phyloP scores from a whole-genome alignment of 208 protist genomes.

The Acanthamoeba lenticulata region DNA sequence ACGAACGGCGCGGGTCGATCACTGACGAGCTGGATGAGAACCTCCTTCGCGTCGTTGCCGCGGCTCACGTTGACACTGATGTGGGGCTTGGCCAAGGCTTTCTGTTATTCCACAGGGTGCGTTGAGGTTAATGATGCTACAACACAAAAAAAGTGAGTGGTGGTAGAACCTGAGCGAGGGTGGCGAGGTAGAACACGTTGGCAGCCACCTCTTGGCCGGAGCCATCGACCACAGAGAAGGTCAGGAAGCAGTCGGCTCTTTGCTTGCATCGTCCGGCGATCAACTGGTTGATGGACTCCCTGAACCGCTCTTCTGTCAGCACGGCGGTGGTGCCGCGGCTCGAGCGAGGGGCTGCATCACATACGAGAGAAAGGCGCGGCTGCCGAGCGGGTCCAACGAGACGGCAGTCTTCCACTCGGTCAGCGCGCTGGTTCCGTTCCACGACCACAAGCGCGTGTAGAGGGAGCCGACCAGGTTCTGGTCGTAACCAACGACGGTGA shows the following conservation, averaged over 20 bases:
- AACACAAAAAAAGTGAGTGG: not conserved
- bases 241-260: constrained; percentile 12
- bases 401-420: not conserved
- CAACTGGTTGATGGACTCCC: not conserved
- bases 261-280: not conserved
- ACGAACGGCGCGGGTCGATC: not conserved
- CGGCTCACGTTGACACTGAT: not conserved
- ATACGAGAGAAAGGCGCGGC: not conserved
- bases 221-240: not conserved
- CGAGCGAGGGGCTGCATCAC: not conserved
- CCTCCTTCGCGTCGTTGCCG: not conserved
- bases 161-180: not conserved
- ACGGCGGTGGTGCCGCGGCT: too few relatives aligned
- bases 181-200: not conserved
- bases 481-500: not conserved
- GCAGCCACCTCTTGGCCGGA: not conserved
- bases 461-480: not conserved
- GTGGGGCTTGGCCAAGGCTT: not conserved
- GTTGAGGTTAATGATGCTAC: too few relatives aligned
- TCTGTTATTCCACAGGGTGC: not conserved
- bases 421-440: not conserved
- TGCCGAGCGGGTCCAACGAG: not conserved
- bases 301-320: not conserved
- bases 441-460: constrained; percentile 11
- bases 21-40: not conserved